Base-by-base conservation (phyloP, 2,329 filamentous ascomycete species). In the Aureobasidium sp. region DNA sequence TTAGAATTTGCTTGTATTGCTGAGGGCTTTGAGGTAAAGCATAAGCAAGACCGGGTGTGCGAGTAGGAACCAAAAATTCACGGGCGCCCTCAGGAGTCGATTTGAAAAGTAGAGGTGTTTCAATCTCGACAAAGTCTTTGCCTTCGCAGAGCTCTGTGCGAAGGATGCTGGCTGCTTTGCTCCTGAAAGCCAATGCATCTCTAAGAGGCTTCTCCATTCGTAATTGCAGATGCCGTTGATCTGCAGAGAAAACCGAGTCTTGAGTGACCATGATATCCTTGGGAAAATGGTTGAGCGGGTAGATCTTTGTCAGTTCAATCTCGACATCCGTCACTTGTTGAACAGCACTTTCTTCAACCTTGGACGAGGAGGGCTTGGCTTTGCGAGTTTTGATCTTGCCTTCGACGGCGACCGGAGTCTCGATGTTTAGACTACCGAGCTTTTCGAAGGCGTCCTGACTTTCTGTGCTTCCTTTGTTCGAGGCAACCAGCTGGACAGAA, bases 1-100 rank as follows among this genome's bases (percentile, higher is more conserved):
- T 97, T 37, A 98, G 78, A 2, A 96, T 88, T 71, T 98, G 93
- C 71, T 98, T 98, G 67, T 97, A 98, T 68, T 98, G 93, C 68
- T 98, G 93, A 0, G 93, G 93, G 59, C 91, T 97, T 67, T 98
- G 94, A 0, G 90, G 90, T 17, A 98, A 74, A 7, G 93, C 93
- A 68, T 97, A 98, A 3, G 88, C 90, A 56, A 83, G 73, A 0
- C 88, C 89, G 1, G 76, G 77, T 30, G 78, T 79, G 24, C 93
- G 78, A 1, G 90, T 95, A 0, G 93, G 93, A 4, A 98, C 91
- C 5, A 98, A 69, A 58, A 98, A 98, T 67, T 98, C 93, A 44
- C 91, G 79, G 1, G 93, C 94, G 0, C 93, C 93, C 71, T 98
- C 93, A 0, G 93, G 89, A 0, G 93, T 98, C 0, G 93, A 96